Evolutionary conservation across 1,284 basidiomycete genomes (phyloP).

Genomic region (Trichosporon sp.): DNA sequence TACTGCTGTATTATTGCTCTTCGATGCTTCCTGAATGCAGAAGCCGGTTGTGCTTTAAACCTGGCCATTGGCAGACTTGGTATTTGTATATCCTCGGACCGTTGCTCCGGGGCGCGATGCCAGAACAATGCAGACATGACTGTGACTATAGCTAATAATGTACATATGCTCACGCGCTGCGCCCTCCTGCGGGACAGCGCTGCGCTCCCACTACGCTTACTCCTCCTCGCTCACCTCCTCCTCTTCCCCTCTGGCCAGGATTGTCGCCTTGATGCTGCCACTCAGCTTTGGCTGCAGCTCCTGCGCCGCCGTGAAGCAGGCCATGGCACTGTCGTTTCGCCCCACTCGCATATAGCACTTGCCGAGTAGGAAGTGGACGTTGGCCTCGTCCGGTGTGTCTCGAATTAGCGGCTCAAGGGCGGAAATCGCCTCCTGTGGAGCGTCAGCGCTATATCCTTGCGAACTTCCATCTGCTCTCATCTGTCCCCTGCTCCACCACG

Average conservation of each 20-base stretch:
- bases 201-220: too few species aligned
- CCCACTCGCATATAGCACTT: constrained; percentile 77
- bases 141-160: background rate
- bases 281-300: constrained; percentile 58
- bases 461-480: too few species aligned
- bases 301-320: constrained; percentile 75
- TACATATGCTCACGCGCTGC: background rate
- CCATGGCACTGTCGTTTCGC: constrained; percentile 68
- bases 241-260: constrained; percentile 37
- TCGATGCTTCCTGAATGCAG: too few species aligned
- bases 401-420: constrained; percentile 72
- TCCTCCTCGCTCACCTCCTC: constrained; percentile 50
- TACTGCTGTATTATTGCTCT: too few species aligned
- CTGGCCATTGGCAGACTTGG: too few species aligned
- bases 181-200: background rate
- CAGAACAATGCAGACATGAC: too few species aligned
- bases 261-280: constrained; percentile 40
- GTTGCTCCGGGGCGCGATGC: too few species aligned
- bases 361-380: constrained; percentile 90
- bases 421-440: constrained; percentile 62
- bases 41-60: too few species aligned
- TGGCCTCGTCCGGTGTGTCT: constrained; percentile 75
- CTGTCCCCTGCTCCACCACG: background rate
- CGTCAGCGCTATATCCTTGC: background rate
- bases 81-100: too few species aligned